Evolutionary conservation across 2,329 filamentous ascomycete genomes (phyloP), one percentile per base, ranked within the genome.

Genomic region (Epichloe elymi): DNA sequence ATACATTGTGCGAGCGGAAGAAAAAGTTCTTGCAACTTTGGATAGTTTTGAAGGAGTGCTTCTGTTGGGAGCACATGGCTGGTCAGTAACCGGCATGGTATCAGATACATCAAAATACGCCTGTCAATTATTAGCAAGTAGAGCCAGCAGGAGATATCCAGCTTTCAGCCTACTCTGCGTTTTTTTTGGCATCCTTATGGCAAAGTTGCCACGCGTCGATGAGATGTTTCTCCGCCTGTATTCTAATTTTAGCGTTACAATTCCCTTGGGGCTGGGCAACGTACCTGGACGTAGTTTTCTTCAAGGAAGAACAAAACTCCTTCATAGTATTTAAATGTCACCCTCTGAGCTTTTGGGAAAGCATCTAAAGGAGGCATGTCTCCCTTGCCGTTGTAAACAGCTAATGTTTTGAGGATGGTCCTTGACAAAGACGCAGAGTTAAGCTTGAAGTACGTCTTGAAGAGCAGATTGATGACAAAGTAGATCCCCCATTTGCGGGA

Each of bases 401-500:
- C 77, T 46, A 98, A 75, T 0, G 88, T 89, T 58, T 85, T 87
- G 45, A 98, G 74, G 47, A 97, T 84, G 57, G 93, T 96, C 64
- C 93, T 89, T 17, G 85, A 95, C 19, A 97, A 74, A n/a, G 82
- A 83, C 52, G 94, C 85, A 36, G 86, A 87, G 69, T 95, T 95
- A 56, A 97, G 74, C 72, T 88, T 94, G 74, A 98, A 98, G 67
- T 97, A 96, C 1, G 90, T 97, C 70, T 97, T 97, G 79, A 98
- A 98, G 14, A 96, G 75, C 7, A 98, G 77, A 63, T 95, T 97
- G 62, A 90, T 88, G 57, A 91, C 84, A 66, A 89, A 90, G 71
- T 98, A 98, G 46, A 95, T 86, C 6, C 88, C 88, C 93, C 93
- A 98, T 78, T 97, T 98, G 50, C 93, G 82, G 8, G 91, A 96